Conservation (phyloP, 2,329 filamentous ascomycete genomes). For the Pezizomycotina sp. region DNA sequence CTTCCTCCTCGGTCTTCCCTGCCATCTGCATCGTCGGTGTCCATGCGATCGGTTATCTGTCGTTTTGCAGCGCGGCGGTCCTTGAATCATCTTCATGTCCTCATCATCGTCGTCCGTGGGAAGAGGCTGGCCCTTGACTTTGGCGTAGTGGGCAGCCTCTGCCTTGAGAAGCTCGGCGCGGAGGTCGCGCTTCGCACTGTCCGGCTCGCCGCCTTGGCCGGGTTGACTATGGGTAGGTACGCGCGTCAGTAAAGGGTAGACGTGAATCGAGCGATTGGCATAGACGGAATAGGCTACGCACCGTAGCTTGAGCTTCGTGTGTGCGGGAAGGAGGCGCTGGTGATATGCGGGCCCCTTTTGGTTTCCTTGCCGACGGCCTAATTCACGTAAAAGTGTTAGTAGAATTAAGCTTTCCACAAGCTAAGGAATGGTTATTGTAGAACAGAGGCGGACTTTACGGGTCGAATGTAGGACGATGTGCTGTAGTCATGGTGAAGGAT, state of each 20-base stretch:
- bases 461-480: conserved; percentile 89
- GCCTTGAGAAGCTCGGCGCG: conserved; percentile 77
- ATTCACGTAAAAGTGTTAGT: too few species aligned
- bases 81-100: conserved; percentile 27
- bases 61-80: conserved; percentile 44
- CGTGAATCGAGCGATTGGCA: too few species aligned
- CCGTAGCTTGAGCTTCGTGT: conserved; percentile 82
- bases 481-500: conserved; percentile 33
- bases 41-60: too few species aligned
- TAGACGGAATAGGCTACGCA: conserved; percentile 31
- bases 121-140: conserved; percentile 41
- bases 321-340: conserved; percentile 81
- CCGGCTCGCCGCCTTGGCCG: conserved; percentile 76
- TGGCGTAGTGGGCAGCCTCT: conserved; percentile 73
- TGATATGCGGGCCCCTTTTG: conserved; percentile 88
- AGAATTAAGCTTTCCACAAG: conserved; percentile 24
- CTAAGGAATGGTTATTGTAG: not conserved
- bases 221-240: too few species aligned
- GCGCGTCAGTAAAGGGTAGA: too few species aligned
- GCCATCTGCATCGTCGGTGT: too few species aligned
- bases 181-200: conserved; percentile 57
- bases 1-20: conserved; percentile 31
- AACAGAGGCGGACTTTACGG: conserved; percentile 39
- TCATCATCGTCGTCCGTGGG: conserved; percentile 35
- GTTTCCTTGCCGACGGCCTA: conserved; percentile 88